Evolutionary conservation across 805 yeast species (phyloP).

Genomic region (Ogataea saltuana): DNA sequence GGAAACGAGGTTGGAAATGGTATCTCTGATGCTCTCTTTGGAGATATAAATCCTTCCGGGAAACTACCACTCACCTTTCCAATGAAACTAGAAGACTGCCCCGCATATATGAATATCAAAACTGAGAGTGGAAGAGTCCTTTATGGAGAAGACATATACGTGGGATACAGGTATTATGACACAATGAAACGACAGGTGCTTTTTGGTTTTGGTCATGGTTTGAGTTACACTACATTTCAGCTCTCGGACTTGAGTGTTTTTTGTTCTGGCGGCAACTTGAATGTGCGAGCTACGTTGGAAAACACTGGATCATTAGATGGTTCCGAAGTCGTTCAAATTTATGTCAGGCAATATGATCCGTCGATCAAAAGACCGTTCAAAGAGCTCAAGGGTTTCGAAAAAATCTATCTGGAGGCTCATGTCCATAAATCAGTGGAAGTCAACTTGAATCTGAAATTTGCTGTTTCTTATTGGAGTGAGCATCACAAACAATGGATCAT

Average conservation of each 20-base stretch:
- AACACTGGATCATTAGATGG: conserved; percentile 52
- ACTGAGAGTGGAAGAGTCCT: conserved; percentile 39
- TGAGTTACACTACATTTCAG: conserved; percentile 43
- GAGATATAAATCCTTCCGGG: conserved; percentile 46
- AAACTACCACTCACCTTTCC: conserved; percentile 45
- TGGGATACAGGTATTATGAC: conserved; percentile 47
- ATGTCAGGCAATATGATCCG: conserved; percentile 38
- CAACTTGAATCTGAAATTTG: conserved; percentile 44
- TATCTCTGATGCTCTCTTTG: conserved; percentile 45
- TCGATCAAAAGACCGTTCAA: conserved; percentile 51
- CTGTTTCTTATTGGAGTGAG: conserved; percentile 54
- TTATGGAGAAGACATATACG: conserved; percentile 48
- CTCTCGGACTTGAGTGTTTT: conserved; percentile 33
- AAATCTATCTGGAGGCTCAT: conserved; percentile 47
- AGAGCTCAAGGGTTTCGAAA: conserved; percentile 58
- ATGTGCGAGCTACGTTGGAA: conserved; percentile 40
- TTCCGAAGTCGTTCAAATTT: conserved; percentile 55
- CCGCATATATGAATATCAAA: conserved; percentile 39
- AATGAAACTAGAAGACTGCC: conserved; percentile 35
- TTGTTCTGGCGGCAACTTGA: conserved; percentile 18
- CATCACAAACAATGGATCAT: conserved; percentile 48
- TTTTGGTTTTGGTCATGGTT: conserved; percentile 47
- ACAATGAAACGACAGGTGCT: conserved; percentile 37
- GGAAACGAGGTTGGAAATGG: conserved; percentile 45
- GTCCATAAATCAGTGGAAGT: conserved; percentile 40